Conservation (phyloP, 192 early-diverging fungal genomes). For the Coemansia sp. region DNA sequence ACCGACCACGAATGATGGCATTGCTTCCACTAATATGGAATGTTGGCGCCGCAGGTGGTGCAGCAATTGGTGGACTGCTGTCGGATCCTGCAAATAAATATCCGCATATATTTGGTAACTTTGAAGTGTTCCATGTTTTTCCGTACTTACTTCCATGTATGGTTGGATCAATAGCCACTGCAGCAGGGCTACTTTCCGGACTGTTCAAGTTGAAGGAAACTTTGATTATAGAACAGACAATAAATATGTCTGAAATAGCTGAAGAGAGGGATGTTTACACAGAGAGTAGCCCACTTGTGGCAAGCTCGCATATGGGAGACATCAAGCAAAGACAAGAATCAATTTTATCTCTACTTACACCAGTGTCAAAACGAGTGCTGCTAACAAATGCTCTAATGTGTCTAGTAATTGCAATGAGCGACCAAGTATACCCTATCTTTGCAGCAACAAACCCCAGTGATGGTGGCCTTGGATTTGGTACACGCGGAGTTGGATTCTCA, state of each 20-base stretch:
- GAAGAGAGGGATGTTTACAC: too few relatives aligned
- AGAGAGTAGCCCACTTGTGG: too few relatives aligned
- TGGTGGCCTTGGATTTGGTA: constrained; percentile 57
- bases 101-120: constrained; percentile 59
- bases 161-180: constrained; percentile 50
- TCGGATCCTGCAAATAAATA: constrained; percentile 65
- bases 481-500: constrained; percentile 54
- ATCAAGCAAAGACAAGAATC: too few relatives aligned
- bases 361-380: too few relatives aligned
- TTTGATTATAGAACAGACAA: too few relatives aligned
- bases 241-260: too few relatives aligned
- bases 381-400: too few relatives aligned
- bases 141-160: constrained; percentile 84
- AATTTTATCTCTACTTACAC: too few relatives aligned
- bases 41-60: constrained; percentile 60
- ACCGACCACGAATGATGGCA: constrained; percentile 70
- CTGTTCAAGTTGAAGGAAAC: too few relatives aligned
- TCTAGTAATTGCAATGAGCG: constrained; percentile 1
- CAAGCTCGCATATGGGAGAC: too few relatives aligned
- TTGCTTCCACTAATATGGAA: constrained; percentile 70
- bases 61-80: constrained; percentile 73
- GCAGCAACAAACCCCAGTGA: constrained; percentile 30
- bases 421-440: constrained; percentile 48
- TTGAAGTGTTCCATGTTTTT: constrained; percentile 58
- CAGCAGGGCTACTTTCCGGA: too few relatives aligned